These are phyloP conservation scores for Elaeagnus macrophylla DNA, from an alignment of 306 rosid genomes.

Conservation along the genomic window DNA sequence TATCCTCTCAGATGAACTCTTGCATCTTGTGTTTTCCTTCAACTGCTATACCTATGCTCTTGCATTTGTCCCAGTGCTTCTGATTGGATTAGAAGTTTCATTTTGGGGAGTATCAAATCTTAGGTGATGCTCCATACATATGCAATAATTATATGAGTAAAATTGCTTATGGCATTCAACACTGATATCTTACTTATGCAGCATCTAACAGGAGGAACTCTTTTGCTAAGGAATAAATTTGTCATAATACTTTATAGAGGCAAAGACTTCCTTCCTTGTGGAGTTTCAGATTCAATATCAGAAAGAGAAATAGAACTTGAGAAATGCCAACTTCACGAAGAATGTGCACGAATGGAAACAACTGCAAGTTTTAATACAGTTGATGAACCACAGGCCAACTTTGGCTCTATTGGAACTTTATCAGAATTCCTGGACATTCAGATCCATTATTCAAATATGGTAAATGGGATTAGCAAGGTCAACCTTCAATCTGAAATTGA, in stretches of 20 bases:
- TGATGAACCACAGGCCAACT: constrained; percentile 29
- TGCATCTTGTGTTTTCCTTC: no score
- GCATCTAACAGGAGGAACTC: constrained; percentile 76
- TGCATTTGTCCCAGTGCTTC: no score
- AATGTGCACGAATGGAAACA: constrained; percentile 49
- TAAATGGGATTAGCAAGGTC: constrained; percentile 16
- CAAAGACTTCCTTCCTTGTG: constrained; percentile 68
- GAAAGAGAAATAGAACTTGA: constrained; percentile 59
- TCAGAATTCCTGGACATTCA: constrained; percentile 51
- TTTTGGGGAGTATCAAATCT: no score
- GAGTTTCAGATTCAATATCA: constrained; percentile 41
- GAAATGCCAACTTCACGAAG: constrained; percentile 50
- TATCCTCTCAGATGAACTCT: no score
- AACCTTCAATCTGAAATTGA: constrained; percentile 53
- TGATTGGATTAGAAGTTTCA: no score
- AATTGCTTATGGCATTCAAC: constrained; percentile 3
- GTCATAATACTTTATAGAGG: constrained; percentile 67
- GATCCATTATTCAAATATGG: constrained; percentile 22
- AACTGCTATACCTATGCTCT: no score
- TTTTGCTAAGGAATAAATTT: constrained; percentile 69
- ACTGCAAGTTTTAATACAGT: constrained; percentile 29
- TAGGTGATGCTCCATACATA: background rate
- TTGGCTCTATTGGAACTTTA: constrained; percentile 53
- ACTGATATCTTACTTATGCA: constrained; percentile 30
- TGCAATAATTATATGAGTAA: constrained; percentile 5